Conservation (phyloP, 441 rosid species). For the Corymbia citriodora region DNA sequence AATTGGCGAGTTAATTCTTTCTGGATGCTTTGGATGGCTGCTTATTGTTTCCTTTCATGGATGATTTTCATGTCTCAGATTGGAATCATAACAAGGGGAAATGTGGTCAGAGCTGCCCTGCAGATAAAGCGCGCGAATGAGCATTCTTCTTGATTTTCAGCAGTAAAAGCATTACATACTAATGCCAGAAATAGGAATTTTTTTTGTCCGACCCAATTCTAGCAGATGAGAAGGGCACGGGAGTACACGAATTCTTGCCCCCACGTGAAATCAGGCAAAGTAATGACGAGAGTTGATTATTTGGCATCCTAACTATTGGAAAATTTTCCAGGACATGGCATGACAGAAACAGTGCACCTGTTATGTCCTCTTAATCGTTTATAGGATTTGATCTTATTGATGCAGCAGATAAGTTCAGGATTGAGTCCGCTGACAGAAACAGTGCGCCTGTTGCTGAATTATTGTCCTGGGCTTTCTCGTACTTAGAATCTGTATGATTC, state of each 20-base stretch:
- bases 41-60: not conserved
- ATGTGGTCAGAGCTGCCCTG: conserved; percentile 59
- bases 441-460: not conserved
- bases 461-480: not conserved
- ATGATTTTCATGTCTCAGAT: conserved; percentile 25
- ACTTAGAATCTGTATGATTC: not conserved
- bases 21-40: not conserved
- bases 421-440: not conserved
- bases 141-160: conserved; percentile 17
- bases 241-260: not conserved
- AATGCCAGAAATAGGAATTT: not conserved
- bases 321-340: not conserved
- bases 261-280: not conserved
- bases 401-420: not conserved
- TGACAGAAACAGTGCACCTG: not conserved
- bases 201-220: not conserved
- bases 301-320: not conserved
- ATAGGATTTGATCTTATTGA: not conserved
- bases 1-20: conserved; percentile 47
- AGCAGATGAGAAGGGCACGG: not conserved
- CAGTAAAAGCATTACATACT: not conserved
- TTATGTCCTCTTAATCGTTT: not conserved
- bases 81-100: conserved; percentile 68
- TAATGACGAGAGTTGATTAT: not conserved
- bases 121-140: conserved; percentile 43